Base-by-base conservation (phyloP, 1,284 basidiomycete species). In the Ceratobasidium sp. region DNA sequence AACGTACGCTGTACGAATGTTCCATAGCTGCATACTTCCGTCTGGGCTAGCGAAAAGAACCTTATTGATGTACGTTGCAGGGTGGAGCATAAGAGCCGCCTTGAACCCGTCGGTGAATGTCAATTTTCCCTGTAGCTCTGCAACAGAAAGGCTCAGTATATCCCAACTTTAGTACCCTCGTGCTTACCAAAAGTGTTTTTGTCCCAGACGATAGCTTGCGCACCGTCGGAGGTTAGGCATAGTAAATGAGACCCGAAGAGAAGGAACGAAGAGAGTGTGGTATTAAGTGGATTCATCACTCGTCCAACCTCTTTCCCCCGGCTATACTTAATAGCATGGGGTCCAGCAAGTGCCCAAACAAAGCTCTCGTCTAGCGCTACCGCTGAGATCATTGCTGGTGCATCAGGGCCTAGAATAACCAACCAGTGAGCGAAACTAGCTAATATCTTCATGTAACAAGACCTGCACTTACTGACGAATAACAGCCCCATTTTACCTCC, bases 11-110 rank as follows among this genome's bases (percentile, higher is more conserved):
- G 95, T 92, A 13, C 90, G 88, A 78, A 96, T 91, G 83, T 99
- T 99, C 95, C 96, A 99, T n/a, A 99, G 85, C 79, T 97, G 94
- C 80, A 99, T 84, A 69, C 87, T 86, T 11, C 98, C 98, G 82
- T 96, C 88, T 76, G 86, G 89, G 79, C 94, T 94, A 0, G 92
- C 92, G 10, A 99, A 89, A 0, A 99, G 86, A 0, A 99, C 88
- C 85, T 99, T 99, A 87, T 99, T 99, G 73, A 99, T 85, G 84
- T 99, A 99, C 3, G 98, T 99, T 0, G 96, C 92, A 0, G 98
- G 98, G 83, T 99, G 98, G 6, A 98, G 87, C 37, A 98, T 85
- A 23, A 88, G 88, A 11, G 90, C 93, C 10, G 97, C 97, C 0
- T 91, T 93, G 83, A 99, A 99, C 5, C 88, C 90, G 15, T 87